Conservation (phyloP, 768 basidiomycete genomes). For the Phlebiopsis gigantea region DNA sequence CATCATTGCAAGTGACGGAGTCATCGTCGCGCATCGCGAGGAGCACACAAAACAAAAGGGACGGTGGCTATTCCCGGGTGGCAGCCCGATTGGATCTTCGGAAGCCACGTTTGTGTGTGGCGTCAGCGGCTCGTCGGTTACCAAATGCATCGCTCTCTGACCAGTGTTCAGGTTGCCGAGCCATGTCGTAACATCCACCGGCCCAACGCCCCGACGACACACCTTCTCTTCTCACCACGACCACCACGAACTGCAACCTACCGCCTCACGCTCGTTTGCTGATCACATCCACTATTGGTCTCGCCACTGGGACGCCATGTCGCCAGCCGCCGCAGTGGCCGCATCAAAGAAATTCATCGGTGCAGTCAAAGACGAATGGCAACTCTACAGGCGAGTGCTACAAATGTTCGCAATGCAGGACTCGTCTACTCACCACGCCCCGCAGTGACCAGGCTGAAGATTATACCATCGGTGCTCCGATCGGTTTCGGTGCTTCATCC, state of each 20-base stretch:
- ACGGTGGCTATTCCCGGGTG: neutral
- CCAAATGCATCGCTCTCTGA: neutral
- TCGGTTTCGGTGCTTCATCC: slow-evolving; percentile 90
- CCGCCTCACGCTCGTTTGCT: neutral
- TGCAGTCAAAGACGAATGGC: slow-evolving; percentile 81
- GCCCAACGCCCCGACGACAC: neutral
- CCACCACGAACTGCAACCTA: neutral
- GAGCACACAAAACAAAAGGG: neutral
- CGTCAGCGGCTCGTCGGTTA: neutral
- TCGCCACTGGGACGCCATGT: neutral
- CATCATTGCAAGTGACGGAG: neutral
- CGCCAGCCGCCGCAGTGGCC: neutral
- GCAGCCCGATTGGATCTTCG: neutral
- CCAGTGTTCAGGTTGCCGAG: neutral
- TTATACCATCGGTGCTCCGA: slow-evolving; percentile 71
- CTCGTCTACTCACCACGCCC: neutral
- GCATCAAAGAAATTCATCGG: slow-evolving; percentile 51
- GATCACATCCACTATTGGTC: neutral
- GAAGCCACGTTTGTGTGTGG: neutral
- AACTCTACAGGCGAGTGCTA: slow-evolving; percentile 60
- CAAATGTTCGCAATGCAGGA: slow-evolving; percentile 1
- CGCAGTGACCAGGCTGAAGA: slow-evolving; percentile 62
- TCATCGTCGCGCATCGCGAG: neutral
- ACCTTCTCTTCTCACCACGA: neutral
- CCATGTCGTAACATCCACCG: neutral